Percentiles rank a stretch among this genome's conserved stretches.
Evolutionary conservation across 495 filamentous ascomycete species (phyloP).

Genomic region (Oleoguttula mirabilis): DNA sequence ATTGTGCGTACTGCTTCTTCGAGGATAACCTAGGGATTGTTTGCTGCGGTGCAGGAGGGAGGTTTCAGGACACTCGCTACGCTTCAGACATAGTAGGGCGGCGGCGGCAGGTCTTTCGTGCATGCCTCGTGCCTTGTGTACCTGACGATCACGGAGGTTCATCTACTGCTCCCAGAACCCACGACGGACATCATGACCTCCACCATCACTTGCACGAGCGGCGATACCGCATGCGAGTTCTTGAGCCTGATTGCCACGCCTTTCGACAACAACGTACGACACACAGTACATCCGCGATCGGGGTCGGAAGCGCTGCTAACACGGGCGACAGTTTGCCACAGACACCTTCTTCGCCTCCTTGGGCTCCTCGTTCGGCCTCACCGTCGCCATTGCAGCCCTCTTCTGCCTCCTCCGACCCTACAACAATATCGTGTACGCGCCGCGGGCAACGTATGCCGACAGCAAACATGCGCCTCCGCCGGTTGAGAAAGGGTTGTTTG

Average conservation of each 20-base stretch:
- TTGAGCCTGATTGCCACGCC: slow-evolving; percentile 26
- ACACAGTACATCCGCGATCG: too few species aligned
- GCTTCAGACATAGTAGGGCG: too few species aligned
- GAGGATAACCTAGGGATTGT: too few species aligned
- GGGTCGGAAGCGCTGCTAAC: too few species aligned
- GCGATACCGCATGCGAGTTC: slow-evolving; percentile 22
- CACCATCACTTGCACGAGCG: not conserved
- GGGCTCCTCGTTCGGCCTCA: slow-evolving; percentile 39
- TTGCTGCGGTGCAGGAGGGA: too few species aligned
- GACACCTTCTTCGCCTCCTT: slow-evolving; percentile 70
- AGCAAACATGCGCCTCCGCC: slow-evolving; percentile 86
- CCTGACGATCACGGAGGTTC: too few species aligned
- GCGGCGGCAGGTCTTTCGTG: too few species aligned
- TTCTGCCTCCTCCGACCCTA: slow-evolving; percentile 88
- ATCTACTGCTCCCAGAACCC: too few species aligned
- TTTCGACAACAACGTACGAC: slow-evolving; percentile 22
- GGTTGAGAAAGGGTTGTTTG: slow-evolving; percentile 70
- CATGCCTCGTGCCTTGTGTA: too few species aligned
- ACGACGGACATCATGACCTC: too few species aligned
- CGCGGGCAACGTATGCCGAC: slow-evolving; percentile 86
- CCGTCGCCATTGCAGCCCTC: slow-evolving; percentile 54
- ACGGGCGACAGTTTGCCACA: slow-evolving; percentile 43
- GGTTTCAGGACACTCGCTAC: too few species aligned
- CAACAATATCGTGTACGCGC: slow-evolving; percentile 84
- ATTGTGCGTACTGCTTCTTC: too few species aligned